These are phyloP conservation scores for Tolypocladium inflatum DNA, from an alignment of 2,329 filamentous ascomycete genomes.

Conservation along the genomic window DNA sequence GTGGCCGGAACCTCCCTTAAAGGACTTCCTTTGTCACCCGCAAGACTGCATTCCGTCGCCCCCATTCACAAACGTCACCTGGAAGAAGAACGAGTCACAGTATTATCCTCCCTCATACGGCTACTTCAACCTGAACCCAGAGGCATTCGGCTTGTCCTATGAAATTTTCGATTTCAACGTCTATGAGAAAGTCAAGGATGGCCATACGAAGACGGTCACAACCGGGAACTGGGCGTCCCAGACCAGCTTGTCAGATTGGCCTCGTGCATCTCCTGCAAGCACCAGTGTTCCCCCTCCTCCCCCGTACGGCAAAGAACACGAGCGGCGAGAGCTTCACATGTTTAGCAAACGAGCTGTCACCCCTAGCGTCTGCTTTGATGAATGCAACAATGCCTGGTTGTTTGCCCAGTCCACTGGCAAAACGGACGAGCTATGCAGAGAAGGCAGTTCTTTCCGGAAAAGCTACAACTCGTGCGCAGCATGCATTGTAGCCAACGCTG, in stretches of 20 bases:
- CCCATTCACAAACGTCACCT: conserved; percentile 22
- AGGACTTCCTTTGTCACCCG: conserved; percentile 37
- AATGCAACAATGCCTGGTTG: conserved; percentile 40
- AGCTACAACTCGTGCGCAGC: conserved; percentile 26
- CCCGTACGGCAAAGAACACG: conserved; percentile 9
- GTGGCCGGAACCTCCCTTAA: conserved; percentile 36
- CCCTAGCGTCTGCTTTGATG: conserved; percentile 40
- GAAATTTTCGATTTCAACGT: conserved; percentile 46
- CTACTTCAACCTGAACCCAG: conserved; percentile 57
- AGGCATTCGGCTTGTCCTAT: conserved; percentile 52
- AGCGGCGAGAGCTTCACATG: conserved; percentile 10
- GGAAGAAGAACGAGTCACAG: conserved; percentile 33
- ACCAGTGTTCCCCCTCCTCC: not conserved
- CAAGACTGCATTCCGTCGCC: conserved; percentile 35
- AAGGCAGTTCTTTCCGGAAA: conserved; percentile 29
- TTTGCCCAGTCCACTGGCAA: conserved; percentile 41
- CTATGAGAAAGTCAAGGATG: conserved; percentile 23
- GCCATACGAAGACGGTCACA: conserved; percentile 31
- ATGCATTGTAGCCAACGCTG: conserved; percentile 27
- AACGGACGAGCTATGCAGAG: conserved; percentile 31
- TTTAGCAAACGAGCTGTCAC: conserved; percentile 30
- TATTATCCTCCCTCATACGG: conserved; percentile 41
- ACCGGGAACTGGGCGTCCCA: conserved; percentile 50
- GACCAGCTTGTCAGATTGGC: conserved; percentile 29
- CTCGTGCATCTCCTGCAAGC: not conserved